Evolutionary conservation across 768 basidiomycete genomes (phyloP).

Genomic region (Ephemerocybe angulata): DNA sequence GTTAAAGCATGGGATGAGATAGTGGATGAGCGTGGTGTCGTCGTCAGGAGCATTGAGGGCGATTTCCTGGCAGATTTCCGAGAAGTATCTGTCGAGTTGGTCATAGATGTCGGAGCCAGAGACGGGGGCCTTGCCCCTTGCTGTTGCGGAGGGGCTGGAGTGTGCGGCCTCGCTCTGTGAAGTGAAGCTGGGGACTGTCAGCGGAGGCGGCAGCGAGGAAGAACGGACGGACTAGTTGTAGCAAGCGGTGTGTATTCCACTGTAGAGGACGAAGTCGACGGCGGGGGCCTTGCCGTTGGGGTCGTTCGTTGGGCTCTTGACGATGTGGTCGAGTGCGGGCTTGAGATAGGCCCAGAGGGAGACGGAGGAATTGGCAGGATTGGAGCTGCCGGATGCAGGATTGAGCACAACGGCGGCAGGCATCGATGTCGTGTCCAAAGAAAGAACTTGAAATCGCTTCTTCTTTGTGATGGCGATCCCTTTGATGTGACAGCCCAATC

Average conservation of each 20-base stretch:
- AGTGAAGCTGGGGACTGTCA: slow-evolving; percentile 39
- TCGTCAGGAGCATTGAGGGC: slow-evolving; percentile 62
- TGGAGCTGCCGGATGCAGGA: slow-evolving; percentile 61
- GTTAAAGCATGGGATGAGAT: slow-evolving; percentile 67
- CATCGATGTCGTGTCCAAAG: slow-evolving; percentile 14
- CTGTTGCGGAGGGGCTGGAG: slow-evolving; percentile 5
- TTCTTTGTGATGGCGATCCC: too few species aligned
- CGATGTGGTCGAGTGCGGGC: slow-evolving; percentile 74
- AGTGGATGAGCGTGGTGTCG: slow-evolving; percentile 62
- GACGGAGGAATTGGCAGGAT: slow-evolving; percentile 69
- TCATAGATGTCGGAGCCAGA: slow-evolving; percentile 71
- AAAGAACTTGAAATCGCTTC: slow-evolving; percentile 1
- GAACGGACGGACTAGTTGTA: slow-evolving; percentile 60
- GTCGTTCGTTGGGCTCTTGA: slow-evolving; percentile 63
- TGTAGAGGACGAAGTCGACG: slow-evolving; percentile 68
- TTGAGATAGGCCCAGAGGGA: slow-evolving; percentile 73
- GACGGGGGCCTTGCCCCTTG: slow-evolving; percentile 16
- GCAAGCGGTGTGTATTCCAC: slow-evolving; percentile 76
- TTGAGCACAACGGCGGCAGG: slow-evolving; percentile 37
- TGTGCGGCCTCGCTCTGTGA: slow-evolving; percentile 49
- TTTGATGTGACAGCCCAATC: too few species aligned
- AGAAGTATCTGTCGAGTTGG: slow-evolving; percentile 69
- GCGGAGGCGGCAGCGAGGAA: slow-evolving; percentile 8
- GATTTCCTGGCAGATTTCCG: slow-evolving; percentile 56
- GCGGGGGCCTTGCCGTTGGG: slow-evolving; percentile 58